Evolutionary conservation across 768 basidiomycete genomes (phyloP).

Genomic region (Pisolithus albus): DNA sequence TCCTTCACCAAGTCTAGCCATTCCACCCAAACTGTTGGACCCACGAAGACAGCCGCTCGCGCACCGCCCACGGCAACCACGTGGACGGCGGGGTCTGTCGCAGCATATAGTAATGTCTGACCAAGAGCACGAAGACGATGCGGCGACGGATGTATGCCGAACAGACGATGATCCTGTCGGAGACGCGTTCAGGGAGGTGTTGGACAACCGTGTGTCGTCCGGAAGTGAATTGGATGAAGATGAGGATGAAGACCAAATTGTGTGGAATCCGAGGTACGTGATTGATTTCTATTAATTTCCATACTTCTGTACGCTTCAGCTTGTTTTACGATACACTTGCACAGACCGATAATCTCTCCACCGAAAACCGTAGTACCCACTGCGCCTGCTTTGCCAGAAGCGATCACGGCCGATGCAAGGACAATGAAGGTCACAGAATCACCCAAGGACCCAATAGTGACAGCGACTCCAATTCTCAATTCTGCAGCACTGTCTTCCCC

Average conservation of each 20-base stretch:
- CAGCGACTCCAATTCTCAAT: background rate
- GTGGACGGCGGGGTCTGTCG: background rate
- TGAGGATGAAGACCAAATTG: conserved; percentile 63
- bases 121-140: conserved; percentile 45
- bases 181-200: conserved; percentile 52
- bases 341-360: background rate
- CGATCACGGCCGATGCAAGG: background rate
- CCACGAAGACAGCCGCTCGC: background rate
- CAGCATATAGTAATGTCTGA: conserved; percentile 2
- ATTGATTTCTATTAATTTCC: conserved; percentile 9
- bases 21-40: background rate
- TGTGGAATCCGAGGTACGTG: conserved; percentile 62
- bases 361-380: conserved; percentile 10
- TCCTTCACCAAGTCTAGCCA: background rate
- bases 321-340: background rate
- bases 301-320: background rate
- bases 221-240: conserved; percentile 37
- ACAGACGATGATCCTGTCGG: conserved; percentile 82
- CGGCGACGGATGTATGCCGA: conserved; percentile 59
- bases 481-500: conserved; percentile 4
- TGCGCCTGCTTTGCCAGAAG: conserved; percentile 10
- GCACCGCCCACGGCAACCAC: background rate
- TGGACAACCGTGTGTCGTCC: conserved; percentile 28
- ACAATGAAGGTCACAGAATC: background rate
- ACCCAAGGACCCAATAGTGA: background rate